A percentile compares a stretch with the other conserved stretches of the same genome.
Evolutionary conservation across 345 rosid genomes (phyloP).

Genomic region (Citrus sp.): DNA sequence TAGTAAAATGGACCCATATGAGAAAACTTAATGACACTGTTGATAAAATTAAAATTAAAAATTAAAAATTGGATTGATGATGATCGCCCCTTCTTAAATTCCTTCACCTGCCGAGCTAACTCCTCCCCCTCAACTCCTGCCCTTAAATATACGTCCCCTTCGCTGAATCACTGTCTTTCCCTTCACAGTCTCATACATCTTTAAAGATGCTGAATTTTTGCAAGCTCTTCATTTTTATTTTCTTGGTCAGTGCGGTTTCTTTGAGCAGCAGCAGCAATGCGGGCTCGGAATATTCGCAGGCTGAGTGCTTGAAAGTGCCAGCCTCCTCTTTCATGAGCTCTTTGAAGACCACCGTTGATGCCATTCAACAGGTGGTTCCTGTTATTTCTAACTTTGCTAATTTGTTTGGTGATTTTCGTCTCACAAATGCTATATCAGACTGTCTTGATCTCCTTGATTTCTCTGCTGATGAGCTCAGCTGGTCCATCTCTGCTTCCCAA

Average conservation of each 20-base stretch:
- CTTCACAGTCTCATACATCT: background rate
- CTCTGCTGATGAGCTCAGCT: conserved; percentile 52
- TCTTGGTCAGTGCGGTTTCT: background rate
- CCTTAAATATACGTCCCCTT: background rate
- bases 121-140: no score
- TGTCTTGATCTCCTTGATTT: conserved; percentile 70
- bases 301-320: conserved; percentile 41
- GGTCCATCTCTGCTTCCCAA: conserved; percentile 58
- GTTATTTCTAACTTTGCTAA: conserved; percentile 31
- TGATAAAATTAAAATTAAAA: no score
- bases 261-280: background rate
- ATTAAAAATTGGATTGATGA: background rate
- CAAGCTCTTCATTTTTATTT: background rate
- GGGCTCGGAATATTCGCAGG: background rate
- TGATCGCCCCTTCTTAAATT: background rate
- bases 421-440: conserved; percentile 46
- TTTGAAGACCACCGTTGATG: conserved; percentile 30
- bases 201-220: background rate
- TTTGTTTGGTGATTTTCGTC: conserved; percentile 38
- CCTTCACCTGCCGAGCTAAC: conserved; percentile 1
- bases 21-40: background rate
- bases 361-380: conserved; percentile 31
- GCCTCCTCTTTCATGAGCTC: conserved; percentile 40
- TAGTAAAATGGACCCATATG: background rate
- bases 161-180: background rate